phyloP scores from a whole-genome alignment of 23 red algal species.

The Gracilaria caudata region DNA sequence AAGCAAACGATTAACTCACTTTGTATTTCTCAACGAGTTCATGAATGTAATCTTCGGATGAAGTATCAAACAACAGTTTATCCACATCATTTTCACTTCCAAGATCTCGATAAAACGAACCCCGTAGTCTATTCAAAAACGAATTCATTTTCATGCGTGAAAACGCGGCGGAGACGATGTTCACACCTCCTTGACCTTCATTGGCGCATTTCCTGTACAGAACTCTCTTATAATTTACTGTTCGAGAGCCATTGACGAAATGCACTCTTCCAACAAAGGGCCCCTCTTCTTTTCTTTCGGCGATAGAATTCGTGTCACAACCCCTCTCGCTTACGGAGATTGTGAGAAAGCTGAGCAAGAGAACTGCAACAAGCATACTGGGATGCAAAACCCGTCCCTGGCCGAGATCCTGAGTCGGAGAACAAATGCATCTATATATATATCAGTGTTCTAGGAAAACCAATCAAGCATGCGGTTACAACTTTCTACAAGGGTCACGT shows the following conservation, averaged over 20 bases:
- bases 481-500: not conserved
- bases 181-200: not conserved
- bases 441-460: not conserved
- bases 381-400: not conserved
- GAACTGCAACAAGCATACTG: not conserved
- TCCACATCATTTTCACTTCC: not conserved
- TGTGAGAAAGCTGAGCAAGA: not conserved
- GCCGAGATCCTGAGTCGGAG: not conserved
- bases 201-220: not conserved
- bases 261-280: not conserved
- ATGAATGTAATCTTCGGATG: not conserved
- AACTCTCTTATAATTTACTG: not conserved
- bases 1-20: not conserved
- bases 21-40: not conserved
- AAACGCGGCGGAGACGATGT: not conserved
- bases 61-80: no score
- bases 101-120: not conserved
- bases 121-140: not conserved
- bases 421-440: not conserved
- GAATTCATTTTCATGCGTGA: not conserved
- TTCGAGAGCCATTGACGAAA: not conserved
- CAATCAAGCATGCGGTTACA: not conserved
- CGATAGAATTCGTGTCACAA: not conserved
- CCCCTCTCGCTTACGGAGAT: not conserved
- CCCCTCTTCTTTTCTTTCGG: not conserved